These are phyloP conservation scores for Didymella glomerata DNA, from an alignment of 2,329 filamentous ascomycete species.

Conservation along the genomic window DNA sequence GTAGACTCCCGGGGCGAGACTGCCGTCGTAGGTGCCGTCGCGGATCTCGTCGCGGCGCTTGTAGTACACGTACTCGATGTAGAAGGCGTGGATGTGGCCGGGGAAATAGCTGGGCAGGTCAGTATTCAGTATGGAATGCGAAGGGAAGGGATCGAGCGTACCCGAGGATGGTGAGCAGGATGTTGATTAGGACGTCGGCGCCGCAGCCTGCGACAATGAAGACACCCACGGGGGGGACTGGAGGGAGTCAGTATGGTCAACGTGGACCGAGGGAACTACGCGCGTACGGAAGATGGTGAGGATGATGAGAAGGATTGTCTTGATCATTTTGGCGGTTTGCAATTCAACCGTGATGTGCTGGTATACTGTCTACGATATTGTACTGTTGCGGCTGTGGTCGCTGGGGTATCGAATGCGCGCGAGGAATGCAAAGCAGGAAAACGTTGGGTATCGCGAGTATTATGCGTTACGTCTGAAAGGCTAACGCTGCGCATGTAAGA, in stretches of 20 bases:
- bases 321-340: slow-evolving; percentile 27
- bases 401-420: not conserved
- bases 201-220: slow-evolving; percentile 60
- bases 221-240: slow-evolving; percentile 60
- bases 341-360: not conserved
- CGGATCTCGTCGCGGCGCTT: slow-evolving; percentile 71
- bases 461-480: not conserved
- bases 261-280: not conserved
- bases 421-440: slow-evolving; percentile 9
- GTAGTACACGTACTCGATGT: slow-evolving; percentile 84
- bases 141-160: slow-evolving; percentile 22
- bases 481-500: not conserved
- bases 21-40: slow-evolving; percentile 63
- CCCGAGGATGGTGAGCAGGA: slow-evolving; percentile 57
- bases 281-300: slow-evolving; percentile 56
- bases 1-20: slow-evolving; percentile 73
- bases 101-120: slow-evolving; percentile 68
- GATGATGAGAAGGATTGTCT: slow-evolving; percentile 54
- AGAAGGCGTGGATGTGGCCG: slow-evolving; percentile 81
- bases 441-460: not conserved
- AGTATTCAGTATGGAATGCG: not conserved
- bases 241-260: slow-evolving; percentile 1
- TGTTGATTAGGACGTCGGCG: slow-evolving; percentile 59
- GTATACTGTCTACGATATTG: not conserved
- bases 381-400: not conserved